A percentile compares a stretch with the other conserved stretches of the same genome.
These are phyloP conservation scores for Rosa multiflora DNA, from an alignment of 306 rosid species.

Conservation along the genomic window DNA sequence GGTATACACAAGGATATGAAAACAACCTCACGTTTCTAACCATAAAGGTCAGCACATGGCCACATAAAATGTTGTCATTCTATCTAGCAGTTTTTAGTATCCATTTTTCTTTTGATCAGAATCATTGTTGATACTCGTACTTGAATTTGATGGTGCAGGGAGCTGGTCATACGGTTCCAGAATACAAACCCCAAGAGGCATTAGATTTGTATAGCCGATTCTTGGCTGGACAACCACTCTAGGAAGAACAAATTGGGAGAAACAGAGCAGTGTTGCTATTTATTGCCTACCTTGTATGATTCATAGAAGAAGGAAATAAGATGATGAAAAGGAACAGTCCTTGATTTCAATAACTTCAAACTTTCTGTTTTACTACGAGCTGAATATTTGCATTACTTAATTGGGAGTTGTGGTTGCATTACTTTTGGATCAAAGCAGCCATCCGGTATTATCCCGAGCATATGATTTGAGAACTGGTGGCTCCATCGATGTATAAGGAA, in stretches of 20 bases:
- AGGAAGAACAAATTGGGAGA: conserved; percentile 11
- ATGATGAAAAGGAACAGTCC: not conserved
- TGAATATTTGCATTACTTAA: not conserved
- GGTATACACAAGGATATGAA: conserved; percentile 72
- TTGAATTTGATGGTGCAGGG: conserved; percentile 55
- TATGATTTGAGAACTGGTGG: not conserved
- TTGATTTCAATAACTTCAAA: not conserved
- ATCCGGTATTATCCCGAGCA: not conserved
- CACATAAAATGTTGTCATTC: not conserved
- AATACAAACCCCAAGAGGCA: conserved; percentile 83
- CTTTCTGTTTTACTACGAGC: not conserved
- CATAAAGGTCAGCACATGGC: conserved; percentile 54
- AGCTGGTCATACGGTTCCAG: conserved; percentile 95
- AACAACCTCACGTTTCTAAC: conserved; percentile 75
- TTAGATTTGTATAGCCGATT: conserved; percentile 72
- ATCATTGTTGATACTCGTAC: not conserved
- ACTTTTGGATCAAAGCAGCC: not conserved
- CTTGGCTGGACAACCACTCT: conserved; percentile 51
- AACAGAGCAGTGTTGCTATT: not conserved
- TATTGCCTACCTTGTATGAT: not conserved
- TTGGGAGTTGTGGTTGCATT: not conserved
- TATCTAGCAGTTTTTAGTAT: not conserved
- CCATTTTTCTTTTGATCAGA: not conserved
- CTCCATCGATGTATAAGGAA: not conserved
- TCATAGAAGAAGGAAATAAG: not conserved